phyloP scores from a whole-genome alignment of 495 filamentous ascomycete species.

The Penicillium diatomitis region DNA sequence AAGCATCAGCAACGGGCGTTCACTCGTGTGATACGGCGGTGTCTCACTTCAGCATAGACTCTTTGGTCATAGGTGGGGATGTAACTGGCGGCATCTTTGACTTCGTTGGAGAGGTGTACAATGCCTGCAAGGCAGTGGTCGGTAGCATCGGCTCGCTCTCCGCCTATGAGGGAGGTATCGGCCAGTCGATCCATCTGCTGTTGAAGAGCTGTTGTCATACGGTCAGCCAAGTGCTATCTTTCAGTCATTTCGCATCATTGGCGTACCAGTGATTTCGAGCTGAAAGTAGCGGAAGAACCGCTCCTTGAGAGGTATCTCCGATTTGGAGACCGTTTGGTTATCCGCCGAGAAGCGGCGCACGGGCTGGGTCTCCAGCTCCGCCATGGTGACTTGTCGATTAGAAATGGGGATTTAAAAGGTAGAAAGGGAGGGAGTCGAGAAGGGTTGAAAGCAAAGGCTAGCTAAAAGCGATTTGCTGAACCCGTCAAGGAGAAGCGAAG shows the following conservation, averaged over 20 bases:
- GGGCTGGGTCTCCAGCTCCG: slow-evolving; percentile 20
- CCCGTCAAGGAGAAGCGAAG: slow-evolving; percentile 9
- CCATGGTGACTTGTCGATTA: slow-evolving; percentile 15
- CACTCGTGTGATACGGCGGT: background rate
- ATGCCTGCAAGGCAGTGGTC: slow-evolving; percentile 61
- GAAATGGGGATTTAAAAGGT: no score
- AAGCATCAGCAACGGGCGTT: background rate
- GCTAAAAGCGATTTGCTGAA: no score
- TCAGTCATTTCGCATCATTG: background rate
- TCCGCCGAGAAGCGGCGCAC: slow-evolving; percentile 31
- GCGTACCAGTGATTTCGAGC: slow-evolving; percentile 55
- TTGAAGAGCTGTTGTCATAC: slow-evolving; percentile 41
- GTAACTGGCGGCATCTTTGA: slow-evolving; percentile 58
- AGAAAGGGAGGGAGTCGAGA: no score
- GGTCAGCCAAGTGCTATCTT: background rate
- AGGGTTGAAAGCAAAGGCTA: no score
- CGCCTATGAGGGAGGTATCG: slow-evolving; percentile 41
- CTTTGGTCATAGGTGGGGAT: slow-evolving; percentile 72
- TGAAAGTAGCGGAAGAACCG: slow-evolving; percentile 75
- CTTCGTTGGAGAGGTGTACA: slow-evolving; percentile 54
- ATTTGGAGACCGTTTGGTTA: slow-evolving; percentile 31
- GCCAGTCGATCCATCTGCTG: slow-evolving; percentile 50
- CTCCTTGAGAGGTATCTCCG: slow-evolving; percentile 50
- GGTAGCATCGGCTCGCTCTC: slow-evolving; percentile 53
- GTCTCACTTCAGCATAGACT: slow-evolving; percentile 56